phyloP scores from a whole-genome alignment of 1,139 yeast species.

The Yamadazyma sp. region DNA sequence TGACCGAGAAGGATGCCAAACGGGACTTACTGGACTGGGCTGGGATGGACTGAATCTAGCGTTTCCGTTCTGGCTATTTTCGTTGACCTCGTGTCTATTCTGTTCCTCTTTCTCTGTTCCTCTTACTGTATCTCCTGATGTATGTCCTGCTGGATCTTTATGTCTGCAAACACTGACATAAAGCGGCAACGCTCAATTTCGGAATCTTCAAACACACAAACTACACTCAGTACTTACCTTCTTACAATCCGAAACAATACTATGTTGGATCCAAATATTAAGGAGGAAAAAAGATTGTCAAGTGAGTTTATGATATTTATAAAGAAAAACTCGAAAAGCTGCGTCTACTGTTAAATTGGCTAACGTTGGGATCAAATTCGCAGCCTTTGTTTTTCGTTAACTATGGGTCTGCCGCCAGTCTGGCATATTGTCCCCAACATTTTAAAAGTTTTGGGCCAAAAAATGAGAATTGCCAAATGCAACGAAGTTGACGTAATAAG shows the following conservation, averaged over 20 bases:
- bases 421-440: slow-evolving; percentile 15
- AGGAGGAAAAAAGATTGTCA: background rate
- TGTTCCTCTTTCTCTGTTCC: too few relatives aligned
- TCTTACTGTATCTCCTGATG: too few relatives aligned
- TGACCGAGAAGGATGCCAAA: too few relatives aligned
- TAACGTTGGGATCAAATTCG: slow-evolving; percentile 10
- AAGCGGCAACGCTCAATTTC: too few relatives aligned
- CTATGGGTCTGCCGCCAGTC: slow-evolving; percentile 4
- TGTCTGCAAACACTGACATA: too few relatives aligned
- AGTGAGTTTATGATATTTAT: background rate
- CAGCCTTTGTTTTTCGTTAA: slow-evolving; percentile 7
- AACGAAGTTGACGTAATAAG: slow-evolving; percentile 4
- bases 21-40: too few relatives aligned
- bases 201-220: too few relatives aligned
- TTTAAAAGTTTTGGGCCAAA: slow-evolving; percentile 14
- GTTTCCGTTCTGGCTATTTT: too few relatives aligned
- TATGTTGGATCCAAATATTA: background rate
- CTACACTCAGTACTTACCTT: background rate
- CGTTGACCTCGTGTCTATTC: too few relatives aligned
- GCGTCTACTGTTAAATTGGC: background rate
- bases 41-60: too few relatives aligned
- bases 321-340: slow-evolving; percentile 4
- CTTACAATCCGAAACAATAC: background rate
- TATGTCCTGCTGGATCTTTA: too few relatives aligned
- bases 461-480: slow-evolving; percentile 3